Evolutionary conservation across 2,329 filamentous ascomycete genomes (phyloP).

Genomic region (Neopestalotiopsis clavispora): DNA sequence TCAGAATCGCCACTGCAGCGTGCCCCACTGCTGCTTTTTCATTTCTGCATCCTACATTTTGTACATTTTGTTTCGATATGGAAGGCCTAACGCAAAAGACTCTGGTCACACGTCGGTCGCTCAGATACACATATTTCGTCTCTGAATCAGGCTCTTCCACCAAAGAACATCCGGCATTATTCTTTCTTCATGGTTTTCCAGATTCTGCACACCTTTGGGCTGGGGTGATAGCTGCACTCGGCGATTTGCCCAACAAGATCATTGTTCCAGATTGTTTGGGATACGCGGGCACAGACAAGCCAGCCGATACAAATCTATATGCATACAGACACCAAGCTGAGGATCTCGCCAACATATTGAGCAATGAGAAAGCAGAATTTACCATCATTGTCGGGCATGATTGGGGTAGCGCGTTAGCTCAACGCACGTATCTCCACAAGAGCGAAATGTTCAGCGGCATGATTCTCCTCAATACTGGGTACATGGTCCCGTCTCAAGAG

Average conservation of each 20-base stretch:
- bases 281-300: neutral
- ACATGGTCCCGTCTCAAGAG: neutral
- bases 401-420: neutral
- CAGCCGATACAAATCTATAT: neutral
- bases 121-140: conserved; percentile 4
- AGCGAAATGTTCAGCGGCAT: neutral
- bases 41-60: neutral
- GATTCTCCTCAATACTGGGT: neutral
- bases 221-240: neutral
- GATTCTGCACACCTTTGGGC: neutral
- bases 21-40: neutral
- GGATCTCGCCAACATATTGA: neutral
- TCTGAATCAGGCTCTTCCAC: neutral
- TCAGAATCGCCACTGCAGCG: neutral
- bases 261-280: neutral
- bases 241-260: neutral
- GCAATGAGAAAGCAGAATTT: neutral
- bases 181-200: conserved; percentile 3
- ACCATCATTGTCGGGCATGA: neutral
- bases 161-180: neutral
- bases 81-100: neutral
- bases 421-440: neutral
- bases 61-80: neutral
- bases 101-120: neutral
- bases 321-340: neutral